Conservation (phyloP, 176 grass and related monocot species). For the Musa beccarii region DNA sequence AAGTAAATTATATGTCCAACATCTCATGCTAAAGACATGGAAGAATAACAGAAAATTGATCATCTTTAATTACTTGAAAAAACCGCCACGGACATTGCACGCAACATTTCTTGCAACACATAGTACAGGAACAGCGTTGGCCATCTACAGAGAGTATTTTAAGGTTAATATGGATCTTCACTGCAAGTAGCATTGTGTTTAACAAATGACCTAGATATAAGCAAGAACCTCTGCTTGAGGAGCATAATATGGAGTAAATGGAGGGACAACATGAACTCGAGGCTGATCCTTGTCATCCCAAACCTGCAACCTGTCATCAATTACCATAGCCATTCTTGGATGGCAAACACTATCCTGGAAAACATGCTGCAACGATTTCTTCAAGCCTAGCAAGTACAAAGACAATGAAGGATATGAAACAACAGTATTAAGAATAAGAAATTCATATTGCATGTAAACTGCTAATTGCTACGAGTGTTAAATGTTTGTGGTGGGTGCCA, state of each 20-base stretch:
- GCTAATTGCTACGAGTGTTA: background rate
- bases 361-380: constrained; percentile 81
- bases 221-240: constrained; percentile 82
- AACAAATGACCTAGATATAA: background rate
- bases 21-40: constrained; percentile 15
- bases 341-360: constrained; percentile 72
- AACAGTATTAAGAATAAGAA: background rate
- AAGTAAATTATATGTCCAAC: constrained; percentile 8
- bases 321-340: constrained; percentile 99
- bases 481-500: no score
- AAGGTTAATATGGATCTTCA: constrained; percentile 9
- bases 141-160: constrained; percentile 47
- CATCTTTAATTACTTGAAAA: constrained; percentile 71
- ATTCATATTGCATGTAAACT: background rate
- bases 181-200: constrained; percentile 3
- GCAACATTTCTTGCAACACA: constrained; percentile 99
- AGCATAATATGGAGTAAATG: constrained; percentile 86
- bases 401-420: constrained; percentile 1
- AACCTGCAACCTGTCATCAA: constrained; percentile 86
- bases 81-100: constrained; percentile 90
- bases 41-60: background rate
- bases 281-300: constrained; percentile 97
- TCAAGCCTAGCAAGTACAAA: constrained; percentile 37
- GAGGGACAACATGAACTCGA: constrained; percentile 94
- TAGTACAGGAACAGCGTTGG: constrained; percentile 74